Base-by-base conservation (phyloP, 148 eudicot species). In the Fagopyrum homotropicum region DNA sequence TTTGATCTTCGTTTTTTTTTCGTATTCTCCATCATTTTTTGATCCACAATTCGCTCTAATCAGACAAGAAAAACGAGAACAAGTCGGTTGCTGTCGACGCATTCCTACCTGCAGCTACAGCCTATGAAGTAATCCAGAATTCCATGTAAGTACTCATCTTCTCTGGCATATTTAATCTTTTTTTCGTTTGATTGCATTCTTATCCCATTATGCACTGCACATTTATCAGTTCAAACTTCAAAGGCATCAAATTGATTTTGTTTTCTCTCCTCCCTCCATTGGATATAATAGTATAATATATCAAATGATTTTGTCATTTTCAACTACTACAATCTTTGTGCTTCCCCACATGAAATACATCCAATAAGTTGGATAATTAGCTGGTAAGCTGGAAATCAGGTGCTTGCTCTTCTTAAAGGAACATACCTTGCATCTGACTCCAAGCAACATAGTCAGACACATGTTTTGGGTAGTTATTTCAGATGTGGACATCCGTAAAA, bases 31-130 rank as follows among this genome's bases (percentile, higher is more conserved):
- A 9, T 12, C 44, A 9, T 63, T 4, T 29, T 63, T 11, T 1
- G 1, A 22, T 9, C 4, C 16, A 1, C 9, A 4, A 14, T 66
- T 66, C 15, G 17, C 9, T 4, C 12, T 40, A 72, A 30, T 47
- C 72, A 88, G 90, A 88, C 81, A 88, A 88, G 87, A 85, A 85
- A 81, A 85, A 85, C 73, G 91, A 88, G 80, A 85, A 88, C 80
- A 88, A 88, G 83, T 85, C 84, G 76, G 91, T 88, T 52, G 87
- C 85, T 15, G 89, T 86, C 15, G 78, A 88, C 60, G 87, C 84
- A 45, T 88, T 88, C 73, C 80, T 88, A 80, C 91, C 91, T 75
- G 80, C 88, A 61, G n/a, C 84, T 16, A 56, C 76, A 15, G 86
- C 91, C 43, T 57, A 77, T 69, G 86, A 80, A 12, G 89, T 85